A percentile compares a stretch with the other conserved stretches of the same genome.
Conservation (phyloP, 83 land plant species). For the Larix sibirica region DNA sequence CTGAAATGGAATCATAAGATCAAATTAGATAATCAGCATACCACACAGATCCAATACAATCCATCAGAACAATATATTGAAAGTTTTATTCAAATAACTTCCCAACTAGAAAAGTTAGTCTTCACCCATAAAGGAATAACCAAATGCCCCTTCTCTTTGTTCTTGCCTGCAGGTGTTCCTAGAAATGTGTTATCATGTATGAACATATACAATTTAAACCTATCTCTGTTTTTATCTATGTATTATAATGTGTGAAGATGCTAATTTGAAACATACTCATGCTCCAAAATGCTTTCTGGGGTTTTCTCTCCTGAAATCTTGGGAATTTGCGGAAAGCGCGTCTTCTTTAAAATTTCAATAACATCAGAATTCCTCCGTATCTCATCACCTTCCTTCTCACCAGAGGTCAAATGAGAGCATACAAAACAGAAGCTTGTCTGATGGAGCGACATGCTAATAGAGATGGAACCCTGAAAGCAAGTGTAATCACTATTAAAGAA, state of each 20-base stretch:
- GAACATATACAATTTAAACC: background rate
- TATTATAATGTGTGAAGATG: background rate
- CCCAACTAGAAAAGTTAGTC: background rate
- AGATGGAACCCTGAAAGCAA: conserved; percentile 73
- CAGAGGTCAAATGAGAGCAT: conserved; percentile 86
- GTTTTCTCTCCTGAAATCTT: conserved; percentile 21
- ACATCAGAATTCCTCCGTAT: conserved; percentile 73
- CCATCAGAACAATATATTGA: background rate
- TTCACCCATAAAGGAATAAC: background rate
- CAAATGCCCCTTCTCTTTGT: background rate
- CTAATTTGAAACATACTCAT: conserved; percentile 60
- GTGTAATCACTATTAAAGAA: background rate
- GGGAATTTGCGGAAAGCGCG: conserved; percentile 44
- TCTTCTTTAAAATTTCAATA: conserved; percentile 67
- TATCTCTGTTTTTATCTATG: background rate
- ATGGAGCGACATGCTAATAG: conserved; percentile 76
- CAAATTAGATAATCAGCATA: background rate
- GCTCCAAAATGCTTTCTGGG: conserved; percentile 70
- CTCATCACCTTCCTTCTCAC: conserved; percentile 81
- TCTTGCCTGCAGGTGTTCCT: background rate
- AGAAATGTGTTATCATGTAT: background rate
- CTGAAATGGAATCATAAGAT: conserved; percentile 33
- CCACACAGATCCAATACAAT: background rate
- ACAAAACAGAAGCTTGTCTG: conserved; percentile 79
- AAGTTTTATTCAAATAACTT: no score